Conservation (phyloP, 352 stramenopile genomes). For the Thalassiosira exigua region DNA sequence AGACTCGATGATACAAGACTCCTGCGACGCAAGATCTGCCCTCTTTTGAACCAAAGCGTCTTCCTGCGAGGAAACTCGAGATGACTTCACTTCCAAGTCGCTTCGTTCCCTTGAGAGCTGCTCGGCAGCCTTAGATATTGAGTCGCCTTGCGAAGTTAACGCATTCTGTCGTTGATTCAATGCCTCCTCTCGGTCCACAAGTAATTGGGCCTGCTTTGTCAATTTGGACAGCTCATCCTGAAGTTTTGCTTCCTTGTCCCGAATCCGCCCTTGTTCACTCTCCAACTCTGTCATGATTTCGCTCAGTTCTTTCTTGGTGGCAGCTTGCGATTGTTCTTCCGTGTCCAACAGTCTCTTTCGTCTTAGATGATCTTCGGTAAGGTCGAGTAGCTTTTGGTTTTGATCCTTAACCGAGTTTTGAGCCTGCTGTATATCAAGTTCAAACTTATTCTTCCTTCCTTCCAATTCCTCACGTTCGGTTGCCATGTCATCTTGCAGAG, state of each 20-base stretch:
- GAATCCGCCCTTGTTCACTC: constrained; percentile 33
- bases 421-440: background rate
- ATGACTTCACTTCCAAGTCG: constrained; percentile 29
- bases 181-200: constrained; percentile 21
- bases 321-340: constrained; percentile 33
- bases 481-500: constrained; percentile 40
- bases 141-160: constrained; percentile 23
- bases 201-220: constrained; percentile 19
- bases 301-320: constrained; percentile 43
- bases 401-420: background rate
- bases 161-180: constrained; percentile 26
- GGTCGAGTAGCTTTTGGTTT: constrained; percentile 1
- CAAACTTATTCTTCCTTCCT: constrained; percentile 36
- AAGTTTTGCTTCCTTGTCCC: constrained; percentile 30
- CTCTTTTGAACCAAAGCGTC: constrained; percentile 24
- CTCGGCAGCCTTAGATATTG: constrained; percentile 20
- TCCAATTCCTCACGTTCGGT: constrained; percentile 19
- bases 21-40: constrained; percentile 17
- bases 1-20: constrained; percentile 21
- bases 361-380: constrained; percentile 18
- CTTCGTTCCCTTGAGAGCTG: constrained; percentile 29
- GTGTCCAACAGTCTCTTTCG: constrained; percentile 25
- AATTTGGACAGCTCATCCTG: constrained; percentile 35
- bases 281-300: constrained; percentile 45
- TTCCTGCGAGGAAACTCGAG: constrained; percentile 23